A percentile compares a stretch with the other conserved stretches of the same genome.
phyloP scores from a whole-genome alignment of 108 stramenopile species.

The Fragilaria crotonensis region DNA sequence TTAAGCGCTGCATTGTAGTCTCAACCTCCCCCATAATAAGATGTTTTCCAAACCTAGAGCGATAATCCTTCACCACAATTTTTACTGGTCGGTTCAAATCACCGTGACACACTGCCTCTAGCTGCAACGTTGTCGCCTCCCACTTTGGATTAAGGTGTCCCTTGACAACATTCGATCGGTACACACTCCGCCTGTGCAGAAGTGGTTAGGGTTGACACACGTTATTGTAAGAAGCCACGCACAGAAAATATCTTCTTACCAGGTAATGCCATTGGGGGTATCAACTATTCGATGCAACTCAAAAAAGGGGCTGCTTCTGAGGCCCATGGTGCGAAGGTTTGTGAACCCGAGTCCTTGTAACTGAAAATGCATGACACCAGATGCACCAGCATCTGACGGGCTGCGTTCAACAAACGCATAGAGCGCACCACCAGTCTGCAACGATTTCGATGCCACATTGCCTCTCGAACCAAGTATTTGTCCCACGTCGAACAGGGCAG shows the following conservation, averaged over 20 bases:
- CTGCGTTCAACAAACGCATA: constrained; percentile 56
- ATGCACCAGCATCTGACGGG: constrained; percentile 7
- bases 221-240: constrained; percentile 3
- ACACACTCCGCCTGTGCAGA: constrained; percentile 48
- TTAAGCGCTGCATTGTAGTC: constrained; percentile 37
- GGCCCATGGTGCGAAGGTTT: constrained; percentile 58
- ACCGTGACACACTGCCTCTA: constrained; percentile 71
- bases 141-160: constrained; percentile 61
- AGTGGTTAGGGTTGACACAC: neutral
- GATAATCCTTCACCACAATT: constrained; percentile 68
- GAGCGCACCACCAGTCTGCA: constrained; percentile 66
- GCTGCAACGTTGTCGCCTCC: constrained; percentile 50
- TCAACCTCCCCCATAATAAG: constrained; percentile 68
- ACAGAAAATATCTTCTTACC: constrained; percentile 26
- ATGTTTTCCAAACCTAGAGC: constrained; percentile 61
- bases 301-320: constrained; percentile 74
- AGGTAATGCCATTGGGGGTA: constrained; percentile 52
- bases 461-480: constrained; percentile 61
- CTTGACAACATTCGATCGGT: constrained; percentile 56
- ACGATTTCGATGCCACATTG: constrained; percentile 50
- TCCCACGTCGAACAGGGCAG: constrained; percentile 73
- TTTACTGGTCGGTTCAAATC: constrained; percentile 62
- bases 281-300: constrained; percentile 63
- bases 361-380: constrained; percentile 23
- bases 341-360: constrained; percentile 50